Evolutionary conservation across 257 asterid genomes (phyloP).

Genomic region (Parsonsia alboflavescens): DNA sequence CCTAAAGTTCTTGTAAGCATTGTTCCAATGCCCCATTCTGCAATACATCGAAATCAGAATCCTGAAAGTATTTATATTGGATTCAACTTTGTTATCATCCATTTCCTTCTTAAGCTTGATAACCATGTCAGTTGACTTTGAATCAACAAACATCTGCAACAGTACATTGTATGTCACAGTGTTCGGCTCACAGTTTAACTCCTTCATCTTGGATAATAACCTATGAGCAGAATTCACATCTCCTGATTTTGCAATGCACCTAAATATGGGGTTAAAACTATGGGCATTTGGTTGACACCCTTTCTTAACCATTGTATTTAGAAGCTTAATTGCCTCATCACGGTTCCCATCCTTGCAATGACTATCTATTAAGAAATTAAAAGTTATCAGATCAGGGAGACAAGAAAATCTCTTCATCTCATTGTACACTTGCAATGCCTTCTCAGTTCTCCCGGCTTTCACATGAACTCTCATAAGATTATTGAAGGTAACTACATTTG

Average conservation of each 20-base stretch:
- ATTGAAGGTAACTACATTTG: slow-evolving; percentile 76
- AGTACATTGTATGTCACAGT: slow-evolving; percentile 66
- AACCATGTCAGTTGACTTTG: slow-evolving; percentile 79
- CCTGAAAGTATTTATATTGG: slow-evolving; percentile 68
- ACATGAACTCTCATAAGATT: slow-evolving; percentile 86
- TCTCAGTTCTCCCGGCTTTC: slow-evolving; percentile 85
- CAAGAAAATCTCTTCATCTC: slow-evolving; percentile 80
- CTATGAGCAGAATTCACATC: slow-evolving; percentile 85
- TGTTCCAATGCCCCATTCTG: slow-evolving; percentile 88
- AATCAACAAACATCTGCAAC: slow-evolving; percentile 82
- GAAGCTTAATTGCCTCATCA: slow-evolving; percentile 69
- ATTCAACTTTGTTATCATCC: slow-evolving; percentile 68
- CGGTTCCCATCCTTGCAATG: slow-evolving; percentile 79
- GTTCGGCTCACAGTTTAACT: slow-evolving; percentile 51
- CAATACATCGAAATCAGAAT: slow-evolving; percentile 65
- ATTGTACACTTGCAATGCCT: slow-evolving; percentile 75
- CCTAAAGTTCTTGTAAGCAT: slow-evolving; percentile 57
- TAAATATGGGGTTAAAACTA: slow-evolving; percentile 74
- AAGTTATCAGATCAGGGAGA: slow-evolving; percentile 68
- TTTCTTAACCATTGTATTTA: slow-evolving; percentile 56
- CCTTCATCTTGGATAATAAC: slow-evolving; percentile 67
- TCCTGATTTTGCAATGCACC: slow-evolving; percentile 55
- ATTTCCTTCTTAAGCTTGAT: slow-evolving; percentile 83
- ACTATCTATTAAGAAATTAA: slow-evolving; percentile 66
- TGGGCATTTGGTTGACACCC: slow-evolving; percentile 57